These are phyloP conservation scores for Tetratostichococcus sp. DNA, from an alignment of 139 green algal genomes.

Conservation along the genomic window DNA sequence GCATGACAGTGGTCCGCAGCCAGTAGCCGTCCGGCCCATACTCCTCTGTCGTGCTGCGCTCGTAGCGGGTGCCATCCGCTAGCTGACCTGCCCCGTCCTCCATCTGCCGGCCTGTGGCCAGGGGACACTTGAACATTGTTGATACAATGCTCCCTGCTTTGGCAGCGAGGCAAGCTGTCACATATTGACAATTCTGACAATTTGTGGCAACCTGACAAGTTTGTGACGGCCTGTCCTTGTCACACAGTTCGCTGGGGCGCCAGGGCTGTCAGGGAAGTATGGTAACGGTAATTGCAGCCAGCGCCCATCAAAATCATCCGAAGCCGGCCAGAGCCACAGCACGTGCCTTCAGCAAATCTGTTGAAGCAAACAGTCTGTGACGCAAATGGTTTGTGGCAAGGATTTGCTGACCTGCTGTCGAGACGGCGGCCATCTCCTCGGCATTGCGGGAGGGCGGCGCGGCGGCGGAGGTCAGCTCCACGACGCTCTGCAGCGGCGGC, in stretches of 20 bases:
- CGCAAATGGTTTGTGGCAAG: not conserved
- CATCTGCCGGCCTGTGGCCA: conserved; percentile 21
- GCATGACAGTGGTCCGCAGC: conserved; percentile 67
- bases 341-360: no score
- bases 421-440: not conserved
- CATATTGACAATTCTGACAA: no score
- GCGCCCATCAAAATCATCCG: no score
- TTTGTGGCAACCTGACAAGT: no score
- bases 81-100: conserved; percentile 52
- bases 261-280: no score
- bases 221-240: no score
- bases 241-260: no score
- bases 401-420: not conserved
- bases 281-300: no score
- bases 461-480: conserved; percentile 58
- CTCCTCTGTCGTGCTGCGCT: conserved; percentile 61
- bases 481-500: conserved; percentile 57
- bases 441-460: conserved; percentile 32
- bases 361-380: no score
- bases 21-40: conserved; percentile 72
- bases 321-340: no score
- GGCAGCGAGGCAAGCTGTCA: no score
- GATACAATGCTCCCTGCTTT: no score
- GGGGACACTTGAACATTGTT: not conserved
- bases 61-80: conserved; percentile 57